Conservation (phyloP, 345 rosid genomes). For the Pugionium cornutum region DNA sequence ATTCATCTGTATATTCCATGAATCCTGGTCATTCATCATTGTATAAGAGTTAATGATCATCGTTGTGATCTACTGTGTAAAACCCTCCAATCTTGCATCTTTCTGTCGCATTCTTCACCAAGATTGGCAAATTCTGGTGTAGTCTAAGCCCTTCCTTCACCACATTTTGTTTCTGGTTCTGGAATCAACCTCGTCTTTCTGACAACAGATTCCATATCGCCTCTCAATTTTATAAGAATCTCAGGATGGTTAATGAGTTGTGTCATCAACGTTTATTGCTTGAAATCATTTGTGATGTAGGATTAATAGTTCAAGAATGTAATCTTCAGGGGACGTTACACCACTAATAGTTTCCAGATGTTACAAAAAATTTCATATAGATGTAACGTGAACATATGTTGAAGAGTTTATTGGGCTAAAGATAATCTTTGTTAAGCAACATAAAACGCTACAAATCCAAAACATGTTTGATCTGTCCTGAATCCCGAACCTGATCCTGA, state of each 20-base stretch:
- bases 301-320: too few relatives aligned
- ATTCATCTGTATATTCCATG: slow-evolving; percentile 39
- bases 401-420: too few relatives aligned
- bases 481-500: slow-evolving; percentile 22
- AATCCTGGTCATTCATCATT: slow-evolving; percentile 43
- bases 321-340: too few relatives aligned
- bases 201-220: slow-evolving; percentile 43
- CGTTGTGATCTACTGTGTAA: slow-evolving; percentile 33
- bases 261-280: too few relatives aligned
- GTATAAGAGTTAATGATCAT: slow-evolving; percentile 39
- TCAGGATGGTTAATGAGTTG: slow-evolving; percentile 45
- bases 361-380: too few relatives aligned
- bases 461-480: slow-evolving; percentile 24
- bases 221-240: slow-evolving; percentile 32
- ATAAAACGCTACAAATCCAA: slow-evolving; percentile 30
- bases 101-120: slow-evolving; percentile 30
- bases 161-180: slow-evolving; percentile 43
- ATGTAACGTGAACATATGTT: too few relatives aligned
- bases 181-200: slow-evolving; percentile 34
- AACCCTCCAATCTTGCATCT: slow-evolving; percentile 38
- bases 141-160: slow-evolving; percentile 43
- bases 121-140: slow-evolving; percentile 33
- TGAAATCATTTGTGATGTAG: too few relatives aligned
- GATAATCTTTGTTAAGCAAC: too few relatives aligned
- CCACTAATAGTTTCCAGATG: too few relatives aligned